These are phyloP conservation scores for Brassica napus DNA, from an alignment of 345 rosid species.

Conservation along the genomic window DNA sequence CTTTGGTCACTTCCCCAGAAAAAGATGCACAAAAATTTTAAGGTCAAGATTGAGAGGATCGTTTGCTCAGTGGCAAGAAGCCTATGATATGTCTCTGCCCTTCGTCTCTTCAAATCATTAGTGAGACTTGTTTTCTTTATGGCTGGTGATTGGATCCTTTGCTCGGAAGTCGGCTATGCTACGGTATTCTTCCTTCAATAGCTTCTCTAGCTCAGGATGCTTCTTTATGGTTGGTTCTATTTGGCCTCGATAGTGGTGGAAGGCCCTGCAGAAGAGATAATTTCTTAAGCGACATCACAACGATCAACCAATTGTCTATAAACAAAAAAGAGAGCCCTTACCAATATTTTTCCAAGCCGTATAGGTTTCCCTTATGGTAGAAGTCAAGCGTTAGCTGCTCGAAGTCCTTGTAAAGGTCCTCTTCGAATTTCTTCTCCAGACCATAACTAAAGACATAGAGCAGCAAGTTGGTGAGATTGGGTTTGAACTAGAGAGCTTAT, in stretches of 20 bases:
- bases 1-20: slow-evolving; percentile 19
- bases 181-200: slow-evolving; percentile 66
- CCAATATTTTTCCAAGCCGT: slow-evolving; percentile 98
- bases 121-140: slow-evolving; percentile 42
- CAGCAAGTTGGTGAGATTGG: slow-evolving; percentile 9
- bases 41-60: slow-evolving; percentile 23
- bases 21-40: slow-evolving; percentile 16
- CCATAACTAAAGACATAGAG: slow-evolving; percentile 66
- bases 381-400: slow-evolving; percentile 82
- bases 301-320: neutral
- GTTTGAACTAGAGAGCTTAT: neutral
- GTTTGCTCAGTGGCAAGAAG: slow-evolving; percentile 25
- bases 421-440: slow-evolving; percentile 75
- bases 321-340: too few relatives aligned
- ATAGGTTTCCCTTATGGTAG: slow-evolving; percentile 73
- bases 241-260: slow-evolving; percentile 78
- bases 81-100: slow-evolving; percentile 7
- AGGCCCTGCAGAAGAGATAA: slow-evolving; percentile 62
- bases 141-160: slow-evolving; percentile 43
- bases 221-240: slow-evolving; percentile 57
- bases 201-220: slow-evolving; percentile 74
- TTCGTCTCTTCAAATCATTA: slow-evolving; percentile 9
- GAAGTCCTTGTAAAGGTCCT: slow-evolving; percentile 79
- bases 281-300: neutral
- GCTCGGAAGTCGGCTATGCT: slow-evolving; percentile 72